Evolutionary conservation across 805 yeast genomes (phyloP), one percentile per base, ranked within the genome.

Genomic region (Pichia rugopelliculosa): DNA sequence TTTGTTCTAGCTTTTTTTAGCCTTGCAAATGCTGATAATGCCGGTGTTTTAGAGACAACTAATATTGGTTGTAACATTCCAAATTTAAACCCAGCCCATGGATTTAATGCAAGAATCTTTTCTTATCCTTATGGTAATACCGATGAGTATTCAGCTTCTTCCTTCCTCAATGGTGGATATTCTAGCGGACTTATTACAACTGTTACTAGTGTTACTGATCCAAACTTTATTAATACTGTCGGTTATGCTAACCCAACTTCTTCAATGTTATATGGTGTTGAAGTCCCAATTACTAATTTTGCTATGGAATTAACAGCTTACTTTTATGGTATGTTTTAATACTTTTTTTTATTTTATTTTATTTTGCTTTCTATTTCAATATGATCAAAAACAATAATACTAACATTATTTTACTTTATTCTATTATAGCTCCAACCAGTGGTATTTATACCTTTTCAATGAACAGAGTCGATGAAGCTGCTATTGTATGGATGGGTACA

Each of bases 401-500:
- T 39, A 42, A 47, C 45, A 36, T 18, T 21, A 11, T 34, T 17
- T 24, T 48, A 33, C 39, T 18, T 13, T 26, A 10, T 26, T 15
- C 24, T 33, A 26, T 26, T 51, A 34, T 39, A 41, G 67, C 71
- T n/a, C 42, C 53, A 6, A 51, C 46, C 20, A 51, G 62, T 18
- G 72, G 71, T 49, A 44, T 54, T 9, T 68, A 62, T 42, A 45
- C 52, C 0, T 54, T 67, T 40, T 33, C 44, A 13, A 47, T 65
- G 17, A 33, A 39, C 7, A 36, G 36, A 11, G 57, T 59, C 22
- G 71, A 67, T 56, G 71, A 68, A 53, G 53, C 57, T 20, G 65
- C 56, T 18, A 60, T 60, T 54, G 64, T 70, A 39, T 58, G 55
- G 41, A 50, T 62, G 44, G 68, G 68, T 38, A 60, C 61, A 10